phyloP scores from a whole-genome alignment of 2,329 filamentous ascomycete genomes.

The Exserohilum turcica region DNA sequence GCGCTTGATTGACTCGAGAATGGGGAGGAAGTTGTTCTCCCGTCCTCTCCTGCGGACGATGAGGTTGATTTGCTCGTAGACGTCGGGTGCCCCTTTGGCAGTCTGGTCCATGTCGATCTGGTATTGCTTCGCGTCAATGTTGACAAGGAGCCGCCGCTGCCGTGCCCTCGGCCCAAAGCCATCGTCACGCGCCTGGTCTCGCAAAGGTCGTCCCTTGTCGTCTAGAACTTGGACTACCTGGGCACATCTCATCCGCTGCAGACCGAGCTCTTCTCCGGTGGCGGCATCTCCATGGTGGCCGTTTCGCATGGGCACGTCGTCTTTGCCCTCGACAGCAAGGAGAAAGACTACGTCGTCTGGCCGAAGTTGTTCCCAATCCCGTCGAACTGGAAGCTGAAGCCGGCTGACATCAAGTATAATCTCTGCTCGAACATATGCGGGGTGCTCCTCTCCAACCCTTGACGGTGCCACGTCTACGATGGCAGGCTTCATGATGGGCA shows the following conservation, averaged over 20 bases:
- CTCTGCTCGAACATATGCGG: constrained; percentile 85
- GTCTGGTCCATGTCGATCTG: constrained; percentile 72
- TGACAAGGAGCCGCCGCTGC: constrained; percentile 74
- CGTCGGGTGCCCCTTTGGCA: constrained; percentile 70
- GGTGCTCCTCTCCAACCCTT: constrained; percentile 79
- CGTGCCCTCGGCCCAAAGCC: constrained; percentile 63
- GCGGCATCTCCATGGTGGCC: constrained; percentile 54
- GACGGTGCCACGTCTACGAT: constrained; percentile 85
- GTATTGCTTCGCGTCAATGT: constrained; percentile 79
- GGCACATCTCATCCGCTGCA: constrained; percentile 77
- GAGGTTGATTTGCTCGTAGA: constrained; percentile 85
- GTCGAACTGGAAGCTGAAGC: constrained; percentile 74
- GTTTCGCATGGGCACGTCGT: constrained; percentile 60
- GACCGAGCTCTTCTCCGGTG: constrained; percentile 66
- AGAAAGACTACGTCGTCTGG: constrained; percentile 91
- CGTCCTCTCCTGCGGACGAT: constrained; percentile 80
- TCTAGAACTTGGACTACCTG: constrained; percentile 86
- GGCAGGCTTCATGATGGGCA: constrained; percentile 82
- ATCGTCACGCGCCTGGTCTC: constrained; percentile 68
- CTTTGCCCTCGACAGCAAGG: constrained; percentile 71
- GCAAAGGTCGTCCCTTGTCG: constrained; percentile 76
- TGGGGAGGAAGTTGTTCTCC: constrained; percentile 96
- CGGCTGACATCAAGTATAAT: constrained; percentile 81
- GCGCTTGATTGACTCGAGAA: constrained; percentile 88
- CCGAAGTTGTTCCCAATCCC: constrained; percentile 88